These are phyloP conservation scores for Kazachstania kunashirensis DNA, from an alignment of 805 yeast species.

Conservation along the genomic window DNA sequence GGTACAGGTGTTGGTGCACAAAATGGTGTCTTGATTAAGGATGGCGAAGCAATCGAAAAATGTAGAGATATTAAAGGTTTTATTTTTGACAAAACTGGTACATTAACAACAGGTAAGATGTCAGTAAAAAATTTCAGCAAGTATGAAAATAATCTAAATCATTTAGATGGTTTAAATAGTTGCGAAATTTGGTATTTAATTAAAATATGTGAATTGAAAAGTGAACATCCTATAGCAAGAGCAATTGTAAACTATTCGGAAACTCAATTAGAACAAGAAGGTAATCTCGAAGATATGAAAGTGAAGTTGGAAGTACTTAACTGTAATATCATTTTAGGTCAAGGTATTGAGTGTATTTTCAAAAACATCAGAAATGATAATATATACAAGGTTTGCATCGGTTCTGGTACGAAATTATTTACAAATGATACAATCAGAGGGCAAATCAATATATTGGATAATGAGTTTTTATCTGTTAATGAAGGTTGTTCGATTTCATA, in stretches of 20 bases:
- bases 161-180: constrained; percentile 1
- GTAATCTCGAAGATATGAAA: too few relatives aligned
- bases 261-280: too few relatives aligned
- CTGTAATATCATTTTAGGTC: constrained; percentile 31
- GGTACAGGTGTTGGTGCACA: constrained; percentile 95
- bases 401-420: constrained; percentile 38
- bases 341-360: constrained; percentile 27
- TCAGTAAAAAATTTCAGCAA: constrained; percentile 26
- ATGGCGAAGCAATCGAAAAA: constrained; percentile 79
- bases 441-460: constrained; percentile 8
- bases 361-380: constrained; percentile 7
- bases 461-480: constrained; percentile 11
- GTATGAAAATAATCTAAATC: not conserved
- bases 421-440: constrained; percentile 5
- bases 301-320: too few relatives aligned
- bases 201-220: constrained; percentile 1
- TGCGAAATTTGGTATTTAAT: constrained; percentile 8
- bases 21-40: constrained; percentile 83
- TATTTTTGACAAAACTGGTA: constrained; percentile 91
- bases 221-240: constrained; percentile 9
- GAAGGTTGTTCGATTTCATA: constrained; percentile 33
- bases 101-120: constrained; percentile 83
- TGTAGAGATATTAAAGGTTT: constrained; percentile 37
- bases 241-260: constrained; percentile 13
- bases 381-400: constrained; percentile 38